phyloP scores from a whole-genome alignment of 139 green algal species.

The Auxenochlorella pyrenoidosa region DNA sequence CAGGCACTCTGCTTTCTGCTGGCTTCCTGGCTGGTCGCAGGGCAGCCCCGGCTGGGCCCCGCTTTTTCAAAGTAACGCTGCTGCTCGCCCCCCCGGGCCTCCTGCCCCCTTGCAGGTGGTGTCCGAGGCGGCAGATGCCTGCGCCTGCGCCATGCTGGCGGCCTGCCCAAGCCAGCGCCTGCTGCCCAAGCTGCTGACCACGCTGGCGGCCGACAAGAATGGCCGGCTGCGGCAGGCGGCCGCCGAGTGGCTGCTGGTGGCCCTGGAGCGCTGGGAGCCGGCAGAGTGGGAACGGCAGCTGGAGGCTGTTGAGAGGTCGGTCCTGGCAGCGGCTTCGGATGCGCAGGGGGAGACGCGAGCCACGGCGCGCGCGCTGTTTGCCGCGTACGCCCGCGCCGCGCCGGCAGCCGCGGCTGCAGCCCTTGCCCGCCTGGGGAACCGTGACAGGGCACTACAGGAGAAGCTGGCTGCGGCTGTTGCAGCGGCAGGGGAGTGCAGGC shows the following conservation, averaged over 20 bases:
- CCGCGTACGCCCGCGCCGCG: conserved; percentile 51
- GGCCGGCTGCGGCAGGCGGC: conserved; percentile 66
- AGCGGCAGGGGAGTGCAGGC: conserved; percentile 16
- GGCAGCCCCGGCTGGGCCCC: too few species aligned
- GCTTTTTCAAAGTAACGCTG: too few species aligned
- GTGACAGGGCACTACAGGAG: conserved; percentile 57
- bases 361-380: conserved; percentile 53
- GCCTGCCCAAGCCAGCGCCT: conserved; percentile 63
- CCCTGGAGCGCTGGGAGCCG: conserved; percentile 63
- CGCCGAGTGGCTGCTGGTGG: conserved; percentile 53
- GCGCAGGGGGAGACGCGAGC: conserved; percentile 54
- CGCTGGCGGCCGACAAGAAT: conserved; percentile 63
- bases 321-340: conserved; percentile 57
- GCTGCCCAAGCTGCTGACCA: conserved; percentile 52
- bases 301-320: conserved; percentile 60
- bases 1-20: too few species aligned
- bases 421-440: conserved; percentile 44
- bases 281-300: conserved; percentile 41
- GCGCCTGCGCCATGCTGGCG: conserved; percentile 54
- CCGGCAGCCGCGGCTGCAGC: conserved; percentile 46
- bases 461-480: conserved; percentile 56
- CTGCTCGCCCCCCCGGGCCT: too few species aligned
- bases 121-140: conserved; percentile 67
- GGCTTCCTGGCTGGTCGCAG: too few species aligned
- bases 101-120: conserved; percentile 26